Conservation (phyloP, 306 rosid genomes). For the Gleditsia sinensis region DNA sequence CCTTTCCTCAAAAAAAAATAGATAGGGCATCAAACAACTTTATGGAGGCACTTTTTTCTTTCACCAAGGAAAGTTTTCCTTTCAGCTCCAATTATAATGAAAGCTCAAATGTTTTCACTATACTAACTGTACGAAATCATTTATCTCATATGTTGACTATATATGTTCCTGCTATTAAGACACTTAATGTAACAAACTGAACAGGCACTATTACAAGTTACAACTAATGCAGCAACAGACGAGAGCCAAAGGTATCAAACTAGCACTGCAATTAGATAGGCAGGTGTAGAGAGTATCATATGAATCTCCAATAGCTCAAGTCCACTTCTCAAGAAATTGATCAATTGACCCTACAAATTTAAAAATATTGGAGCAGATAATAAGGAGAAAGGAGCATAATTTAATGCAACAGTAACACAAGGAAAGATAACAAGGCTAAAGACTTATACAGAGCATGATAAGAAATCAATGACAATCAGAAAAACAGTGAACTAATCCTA, state of each 20-base stretch:
- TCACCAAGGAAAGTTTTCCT: slow-evolving; percentile 16
- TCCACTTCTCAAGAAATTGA: not conserved
- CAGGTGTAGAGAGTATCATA: not conserved
- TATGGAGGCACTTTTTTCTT: slow-evolving; percentile 18
- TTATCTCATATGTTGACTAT: slow-evolving; percentile 19
- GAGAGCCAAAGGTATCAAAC: not conserved
- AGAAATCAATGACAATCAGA: not conserved
- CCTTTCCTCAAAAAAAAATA: slow-evolving; percentile 43
- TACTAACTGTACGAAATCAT: slow-evolving; percentile 8
- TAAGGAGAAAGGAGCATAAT: not conserved
- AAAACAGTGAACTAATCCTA: not conserved
- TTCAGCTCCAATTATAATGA: slow-evolving; percentile 34
- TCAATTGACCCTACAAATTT: not conserved
- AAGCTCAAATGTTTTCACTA: slow-evolving; percentile 17
- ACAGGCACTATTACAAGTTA: not conserved
- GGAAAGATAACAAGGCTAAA: not conserved
- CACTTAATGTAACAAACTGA: slow-evolving; percentile 26
- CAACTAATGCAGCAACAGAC: not conserved
- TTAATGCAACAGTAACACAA: not conserved
- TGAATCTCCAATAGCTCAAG: not conserved
- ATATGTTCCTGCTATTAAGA: not conserved
- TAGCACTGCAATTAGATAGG: not conserved
- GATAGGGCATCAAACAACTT: slow-evolving; percentile 41
- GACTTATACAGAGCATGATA: not conserved
- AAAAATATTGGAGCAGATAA: not conserved